Conservation (phyloP, 306 rosid genomes). For the Ziziphus jujuba region DNA sequence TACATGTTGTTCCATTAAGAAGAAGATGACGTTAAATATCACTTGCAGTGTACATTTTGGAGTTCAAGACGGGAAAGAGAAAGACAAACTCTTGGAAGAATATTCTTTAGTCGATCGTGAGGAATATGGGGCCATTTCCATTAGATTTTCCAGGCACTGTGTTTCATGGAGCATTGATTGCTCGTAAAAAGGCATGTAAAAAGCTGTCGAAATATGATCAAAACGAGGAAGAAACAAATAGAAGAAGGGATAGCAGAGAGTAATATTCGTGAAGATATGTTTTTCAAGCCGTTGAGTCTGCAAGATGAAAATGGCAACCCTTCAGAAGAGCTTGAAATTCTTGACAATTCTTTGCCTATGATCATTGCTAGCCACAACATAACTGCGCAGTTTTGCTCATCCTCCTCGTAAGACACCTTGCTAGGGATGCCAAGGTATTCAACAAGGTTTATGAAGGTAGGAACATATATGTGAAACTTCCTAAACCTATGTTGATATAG, state of each 20-base stretch:
- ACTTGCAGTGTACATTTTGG: conserved; percentile 13
- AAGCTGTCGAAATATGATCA: neutral
- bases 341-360: conserved; percentile 2
- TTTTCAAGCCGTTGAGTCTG: conserved; percentile 2
- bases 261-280: neutral
- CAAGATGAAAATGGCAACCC: conserved; percentile 15
- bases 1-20: neutral
- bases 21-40: conserved; percentile 16
- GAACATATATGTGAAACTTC: too few species aligned
- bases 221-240: neutral
- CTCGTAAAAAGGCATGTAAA: conserved; percentile 6
- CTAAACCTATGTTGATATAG: too few species aligned
- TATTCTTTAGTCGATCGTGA: too few species aligned
- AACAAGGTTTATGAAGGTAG: conserved; percentile 12
- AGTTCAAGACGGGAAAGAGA: conserved; percentile 5
- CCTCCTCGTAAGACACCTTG: conserved; percentile 5
- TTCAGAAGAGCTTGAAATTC: conserved; percentile 12
- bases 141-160: conserved; percentile 11
- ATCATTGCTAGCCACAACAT: conserved; percentile 24
- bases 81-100: conserved; percentile 4
- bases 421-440: conserved; percentile 2
- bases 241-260: neutral
- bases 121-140: conserved; percentile 18
- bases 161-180: conserved; percentile 4
- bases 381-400: conserved; percentile 12